A percentile compares a stretch with the other conserved stretches of the same genome.
Conservation (phyloP, 768 basidiomycete species). For the Hygrophorus russula region DNA sequence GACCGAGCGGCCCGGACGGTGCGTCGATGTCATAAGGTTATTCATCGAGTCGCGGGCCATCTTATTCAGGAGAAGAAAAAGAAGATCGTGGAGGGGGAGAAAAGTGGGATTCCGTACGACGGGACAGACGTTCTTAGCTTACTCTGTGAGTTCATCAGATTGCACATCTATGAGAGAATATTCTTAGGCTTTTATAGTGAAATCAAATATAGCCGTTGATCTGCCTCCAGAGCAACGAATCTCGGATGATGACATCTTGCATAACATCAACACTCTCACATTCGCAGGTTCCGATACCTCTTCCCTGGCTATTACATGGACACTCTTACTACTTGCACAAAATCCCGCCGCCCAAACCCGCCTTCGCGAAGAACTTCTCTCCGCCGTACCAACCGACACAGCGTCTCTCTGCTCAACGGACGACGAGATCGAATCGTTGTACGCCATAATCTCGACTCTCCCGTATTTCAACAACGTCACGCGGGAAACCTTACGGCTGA, state of each 20-base stretch:
- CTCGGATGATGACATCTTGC: conserved; percentile 78
- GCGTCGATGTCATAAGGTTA: conserved; percentile 45
- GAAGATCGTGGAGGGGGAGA: conserved; percentile 52
- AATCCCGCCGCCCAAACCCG: conserved; percentile 56
- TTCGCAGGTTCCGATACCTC: conserved; percentile 88
- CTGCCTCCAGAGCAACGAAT: conserved; percentile 60
- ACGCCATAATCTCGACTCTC: conserved; percentile 43
- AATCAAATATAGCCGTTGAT: conserved; percentile 69
- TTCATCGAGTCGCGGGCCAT: conserved; percentile 59
- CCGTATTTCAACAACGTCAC: conserved; percentile 70
- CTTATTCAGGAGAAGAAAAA: conserved; percentile 73
- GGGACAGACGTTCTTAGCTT: conserved; percentile 73
- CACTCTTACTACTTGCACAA: conserved; percentile 60
- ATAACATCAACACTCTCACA: conserved; percentile 84
- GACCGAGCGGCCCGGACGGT: conserved; percentile 39
- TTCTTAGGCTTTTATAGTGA: conserved; percentile 37
- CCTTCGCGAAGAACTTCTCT: conserved; percentile 57
- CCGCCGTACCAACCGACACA: conserved; percentile 26
- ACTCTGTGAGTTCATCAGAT: conserved; percentile 39
- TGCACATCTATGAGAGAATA: not conserved
- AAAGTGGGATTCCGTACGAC: conserved; percentile 34
- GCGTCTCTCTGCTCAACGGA: conserved; percentile 31
- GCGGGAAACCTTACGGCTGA: conserved; percentile 65
- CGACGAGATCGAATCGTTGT: conserved; percentile 57
- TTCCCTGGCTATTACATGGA: conserved; percentile 78